Conservation (phyloP, 306 rosid species). For the Hippophae tibetana region DNA sequence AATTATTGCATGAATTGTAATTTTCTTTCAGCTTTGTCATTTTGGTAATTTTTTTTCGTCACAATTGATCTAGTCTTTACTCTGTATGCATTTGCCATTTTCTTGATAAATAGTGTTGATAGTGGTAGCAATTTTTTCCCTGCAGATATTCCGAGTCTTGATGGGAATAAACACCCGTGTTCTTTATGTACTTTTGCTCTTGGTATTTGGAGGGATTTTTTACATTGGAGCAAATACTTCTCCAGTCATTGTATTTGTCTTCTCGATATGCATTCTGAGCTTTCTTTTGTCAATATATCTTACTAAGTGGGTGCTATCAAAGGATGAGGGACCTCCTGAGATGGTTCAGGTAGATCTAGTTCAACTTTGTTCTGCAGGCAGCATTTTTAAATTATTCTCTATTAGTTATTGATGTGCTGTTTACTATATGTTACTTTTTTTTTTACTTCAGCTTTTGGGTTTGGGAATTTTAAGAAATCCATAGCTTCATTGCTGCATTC, state of each 20-base stretch:
- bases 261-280: conserved; percentile 80
- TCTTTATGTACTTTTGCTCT: conserved; percentile 49
- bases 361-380: conserved; percentile 16
- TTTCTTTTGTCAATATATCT: conserved; percentile 70
- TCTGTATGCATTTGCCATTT: neutral
- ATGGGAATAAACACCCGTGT: conserved; percentile 67
- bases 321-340: conserved; percentile 98
- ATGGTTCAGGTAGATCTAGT: conserved; percentile 78
- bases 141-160: conserved; percentile 76
- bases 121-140: conserved; percentile 12
- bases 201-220: conserved; percentile 67
- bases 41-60: neutral
- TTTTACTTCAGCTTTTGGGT: neutral
- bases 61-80: neutral
- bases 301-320: conserved; percentile 88
- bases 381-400: neutral
- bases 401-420: neutral
- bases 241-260: conserved; percentile 79
- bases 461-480: neutral
- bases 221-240: conserved; percentile 85
- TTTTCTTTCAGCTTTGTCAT: neutral
- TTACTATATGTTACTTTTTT: neutral
- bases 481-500: too few species aligned
- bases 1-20: too few species aligned
- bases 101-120: neutral